phyloP scores from a whole-genome alignment of 306 rosid species.

The Cucurbita maxima region DNA sequence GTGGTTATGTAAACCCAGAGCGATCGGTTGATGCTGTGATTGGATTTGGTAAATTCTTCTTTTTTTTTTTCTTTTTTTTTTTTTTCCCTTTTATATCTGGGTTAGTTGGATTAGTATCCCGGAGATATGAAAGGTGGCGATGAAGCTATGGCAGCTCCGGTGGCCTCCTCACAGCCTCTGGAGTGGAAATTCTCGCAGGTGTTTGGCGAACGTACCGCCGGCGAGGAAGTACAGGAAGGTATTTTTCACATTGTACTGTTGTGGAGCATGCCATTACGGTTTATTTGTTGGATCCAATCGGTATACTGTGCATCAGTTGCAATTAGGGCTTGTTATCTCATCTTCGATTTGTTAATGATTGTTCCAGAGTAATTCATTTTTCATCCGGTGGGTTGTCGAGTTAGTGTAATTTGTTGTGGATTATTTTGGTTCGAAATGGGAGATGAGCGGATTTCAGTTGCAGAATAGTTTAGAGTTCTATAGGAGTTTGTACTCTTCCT shows the following conservation, averaged over 20 bases:
- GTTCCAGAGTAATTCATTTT: constrained; percentile 17
- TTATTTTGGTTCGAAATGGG: constrained; percentile 18
- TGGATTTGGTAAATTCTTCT: constrained; percentile 28
- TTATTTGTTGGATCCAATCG: constrained; percentile 55
- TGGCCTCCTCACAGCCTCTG: constrained; percentile 52
- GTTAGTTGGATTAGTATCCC: constrained; percentile 29
- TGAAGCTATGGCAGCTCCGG: constrained; percentile 73
- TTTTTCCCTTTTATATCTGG: not conserved
- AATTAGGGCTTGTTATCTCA: constrained; percentile 45
- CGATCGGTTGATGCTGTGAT: constrained; percentile 60
- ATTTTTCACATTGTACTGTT: not conserved
- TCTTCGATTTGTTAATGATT: constrained; percentile 49
- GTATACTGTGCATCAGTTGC: constrained; percentile 14
- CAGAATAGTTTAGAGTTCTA: constrained; percentile 10
- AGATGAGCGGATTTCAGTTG: constrained; percentile 17
- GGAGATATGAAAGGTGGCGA: constrained; percentile 76
- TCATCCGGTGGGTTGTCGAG: constrained; percentile 18
- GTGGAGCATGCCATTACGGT: not conserved
- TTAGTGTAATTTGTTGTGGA: constrained; percentile 14
- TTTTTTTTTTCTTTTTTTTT: not conserved
- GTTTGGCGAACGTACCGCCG: constrained; percentile 92
- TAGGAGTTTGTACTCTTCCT: constrained; percentile 1
- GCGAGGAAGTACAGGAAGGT: constrained; percentile 99
- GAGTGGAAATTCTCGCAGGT: constrained; percentile 99
- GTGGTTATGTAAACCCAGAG: constrained; percentile 46